Conservation (phyloP, 805 yeast species). For the Isabelozyma rhagii region DNA sequence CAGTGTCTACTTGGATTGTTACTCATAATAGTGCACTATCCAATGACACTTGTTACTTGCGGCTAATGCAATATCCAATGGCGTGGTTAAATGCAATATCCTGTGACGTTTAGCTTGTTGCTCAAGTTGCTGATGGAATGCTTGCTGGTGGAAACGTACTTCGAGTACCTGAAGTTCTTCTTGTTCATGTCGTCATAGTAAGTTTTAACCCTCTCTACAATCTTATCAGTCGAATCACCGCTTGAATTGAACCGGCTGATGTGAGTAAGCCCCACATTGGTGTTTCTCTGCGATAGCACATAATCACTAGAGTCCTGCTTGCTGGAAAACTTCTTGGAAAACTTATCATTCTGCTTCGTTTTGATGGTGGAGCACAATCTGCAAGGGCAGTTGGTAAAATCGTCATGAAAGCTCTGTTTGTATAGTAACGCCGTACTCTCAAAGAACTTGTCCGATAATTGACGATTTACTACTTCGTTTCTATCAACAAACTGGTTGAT, state of each 20-base stretch:
- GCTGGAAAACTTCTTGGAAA: neutral
- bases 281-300: neutral
- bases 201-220: neutral
- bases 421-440: slow-evolving; percentile 8
- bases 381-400: slow-evolving; percentile 10
- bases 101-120: neutral
- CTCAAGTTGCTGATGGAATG: neutral
- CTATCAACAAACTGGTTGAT: slow-evolving; percentile 10
- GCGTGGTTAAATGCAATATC: neutral
- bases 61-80: neutral
- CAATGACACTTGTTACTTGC: too few relatives aligned
- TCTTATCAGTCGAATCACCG: neutral
- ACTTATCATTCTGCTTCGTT: neutral
- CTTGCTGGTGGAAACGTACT: neutral
- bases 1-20: too few relatives aligned
- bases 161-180: neutral
- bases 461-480: slow-evolving; percentile 12
- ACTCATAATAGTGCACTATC: too few relatives aligned
- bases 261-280: neutral
- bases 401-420: slow-evolving; percentile 3
- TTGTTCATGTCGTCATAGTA: neutral
- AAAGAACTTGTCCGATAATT: slow-evolving; percentile 7
- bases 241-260: neutral
- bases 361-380: slow-evolving; percentile 2
- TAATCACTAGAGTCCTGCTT: neutral